Evolutionary conservation across 768 basidiomycete species (phyloP).

Genomic region (Nidularia pulvinata): DNA sequence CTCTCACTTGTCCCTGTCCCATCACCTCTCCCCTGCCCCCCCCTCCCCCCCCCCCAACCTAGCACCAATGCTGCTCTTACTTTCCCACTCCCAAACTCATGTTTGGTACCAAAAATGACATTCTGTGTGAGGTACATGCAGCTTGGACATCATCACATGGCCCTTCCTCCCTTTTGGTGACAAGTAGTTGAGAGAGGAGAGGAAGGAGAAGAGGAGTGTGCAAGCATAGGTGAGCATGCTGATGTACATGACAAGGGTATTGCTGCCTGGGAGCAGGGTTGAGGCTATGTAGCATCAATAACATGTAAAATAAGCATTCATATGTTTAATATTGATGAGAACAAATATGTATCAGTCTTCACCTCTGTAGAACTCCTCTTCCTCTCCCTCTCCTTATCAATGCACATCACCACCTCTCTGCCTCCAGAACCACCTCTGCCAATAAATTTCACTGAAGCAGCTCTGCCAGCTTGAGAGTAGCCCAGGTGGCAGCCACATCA

Average conservation of each 20-base stretch:
- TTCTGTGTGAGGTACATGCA: too few species aligned
- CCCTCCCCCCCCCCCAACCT: too few species aligned
- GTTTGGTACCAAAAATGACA: too few species aligned
- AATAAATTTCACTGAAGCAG: slow-evolving; percentile 92
- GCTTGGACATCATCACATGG: slow-evolving; percentile 72
- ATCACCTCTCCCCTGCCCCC: too few species aligned
- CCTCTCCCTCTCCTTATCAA: slow-evolving; percentile 36
- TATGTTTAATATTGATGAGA: too few species aligned
- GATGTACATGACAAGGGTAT: slow-evolving; percentile 87
- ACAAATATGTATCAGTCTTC: not conserved
- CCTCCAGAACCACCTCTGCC: slow-evolving; percentile 85
- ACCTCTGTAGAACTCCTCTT: slow-evolving; percentile 4
- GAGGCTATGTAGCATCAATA: slow-evolving; percentile 6
- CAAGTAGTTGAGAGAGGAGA: slow-evolving; percentile 60
- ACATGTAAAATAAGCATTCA: too few species aligned
- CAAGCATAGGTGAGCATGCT: slow-evolving; percentile 67
- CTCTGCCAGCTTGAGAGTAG: slow-evolving; percentile 92
- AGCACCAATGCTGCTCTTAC: too few species aligned
- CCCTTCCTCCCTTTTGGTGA: slow-evolving; percentile 63
- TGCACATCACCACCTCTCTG: slow-evolving; percentile 80
- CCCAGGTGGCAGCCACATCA: slow-evolving; percentile 70
- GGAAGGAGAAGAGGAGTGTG: slow-evolving; percentile 75
- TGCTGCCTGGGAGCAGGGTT: slow-evolving; percentile 41
- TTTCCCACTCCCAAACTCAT: too few species aligned
- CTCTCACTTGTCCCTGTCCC: too few species aligned